These are phyloP conservation scores for Sabuloglossum arenarium DNA, from an alignment of 495 filamentous ascomycete genomes.

Conservation along the genomic window DNA sequence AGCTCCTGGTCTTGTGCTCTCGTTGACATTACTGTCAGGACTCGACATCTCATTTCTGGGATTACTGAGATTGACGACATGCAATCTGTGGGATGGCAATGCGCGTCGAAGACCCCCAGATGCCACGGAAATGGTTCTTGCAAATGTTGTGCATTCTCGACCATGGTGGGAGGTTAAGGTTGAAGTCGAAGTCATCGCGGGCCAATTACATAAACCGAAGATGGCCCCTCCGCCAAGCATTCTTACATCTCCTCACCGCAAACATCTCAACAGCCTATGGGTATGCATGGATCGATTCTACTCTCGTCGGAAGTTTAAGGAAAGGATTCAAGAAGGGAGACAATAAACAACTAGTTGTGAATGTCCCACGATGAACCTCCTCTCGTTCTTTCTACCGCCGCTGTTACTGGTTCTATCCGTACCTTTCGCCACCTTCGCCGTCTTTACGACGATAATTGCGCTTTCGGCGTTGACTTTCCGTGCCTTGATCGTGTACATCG, in stretches of 20 bases:
- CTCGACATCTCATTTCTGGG: conserved; percentile 51
- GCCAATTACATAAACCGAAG: neutral
- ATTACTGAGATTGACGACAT: conserved; percentile 50
- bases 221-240: neutral
- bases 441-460: conserved; percentile 44
- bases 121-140: conserved; percentile 53
- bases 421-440: conserved; percentile 47
- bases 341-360: neutral
- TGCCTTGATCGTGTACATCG: conserved; percentile 44
- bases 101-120: conserved; percentile 69
- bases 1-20: conserved; percentile 71
- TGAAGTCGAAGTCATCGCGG: neutral
- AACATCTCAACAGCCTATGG: neutral
- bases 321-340: neutral
- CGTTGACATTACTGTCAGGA: conserved; percentile 77
- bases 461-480: conserved; percentile 42
- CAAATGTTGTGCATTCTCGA: neutral
- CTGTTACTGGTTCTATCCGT: conserved; percentile 43
- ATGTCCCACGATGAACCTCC: neutral
- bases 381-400: conserved; percentile 28
- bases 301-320: neutral
- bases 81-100: conserved; percentile 98
- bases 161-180: neutral
- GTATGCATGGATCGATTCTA: neutral
- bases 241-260: no score